A percentile compares a stretch with the other conserved stretches of the same genome.
Conservation (phyloP, 495 filamentous ascomycete genomes). For the Neurospora tetrasperma region DNA sequence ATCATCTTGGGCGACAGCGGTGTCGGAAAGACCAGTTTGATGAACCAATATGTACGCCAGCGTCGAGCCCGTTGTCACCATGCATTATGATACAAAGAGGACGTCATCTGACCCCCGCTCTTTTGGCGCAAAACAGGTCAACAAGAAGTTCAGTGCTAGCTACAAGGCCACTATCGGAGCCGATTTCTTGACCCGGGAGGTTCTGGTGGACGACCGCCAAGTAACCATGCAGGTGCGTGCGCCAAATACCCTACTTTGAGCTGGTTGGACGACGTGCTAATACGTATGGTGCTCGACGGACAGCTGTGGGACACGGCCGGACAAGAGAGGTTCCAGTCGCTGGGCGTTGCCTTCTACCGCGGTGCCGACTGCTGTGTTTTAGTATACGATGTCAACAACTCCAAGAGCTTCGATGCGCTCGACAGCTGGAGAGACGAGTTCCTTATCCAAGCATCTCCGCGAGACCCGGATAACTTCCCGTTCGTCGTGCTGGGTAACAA, state of each 20-base stretch:
- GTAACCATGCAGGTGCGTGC: constrained; percentile 91
- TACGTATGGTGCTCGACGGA: neutral
- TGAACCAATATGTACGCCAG: constrained; percentile 98
- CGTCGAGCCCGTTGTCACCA: neutral
- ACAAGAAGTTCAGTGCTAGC: constrained; percentile 99
- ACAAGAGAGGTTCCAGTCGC: constrained; percentile 93
- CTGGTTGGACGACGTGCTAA: constrained; percentile 2
- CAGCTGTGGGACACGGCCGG: constrained; percentile 98
- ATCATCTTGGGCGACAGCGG: constrained; percentile 98
- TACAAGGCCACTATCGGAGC: constrained; percentile 99
- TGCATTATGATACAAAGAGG: neutral
- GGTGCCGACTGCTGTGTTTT: constrained; percentile 98
- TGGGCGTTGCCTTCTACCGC: constrained; percentile 96
- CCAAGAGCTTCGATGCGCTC: constrained; percentile 96
- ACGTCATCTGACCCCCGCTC: constrained; percentile 3
- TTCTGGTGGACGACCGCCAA: constrained; percentile 89
- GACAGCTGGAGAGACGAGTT: constrained; percentile 99
- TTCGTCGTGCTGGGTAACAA: constrained; percentile 99
- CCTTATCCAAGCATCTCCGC: constrained; percentile 89
- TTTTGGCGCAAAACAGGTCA: constrained; percentile 54
- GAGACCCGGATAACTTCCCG: constrained; percentile 95
- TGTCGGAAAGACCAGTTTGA: constrained; percentile 97
- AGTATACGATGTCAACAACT: constrained; percentile 98
- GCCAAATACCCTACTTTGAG: neutral
- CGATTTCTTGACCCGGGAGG: constrained; percentile 97